These are phyloP conservation scores for Neurospora sp. DNA, from an alignment of 495 filamentous ascomycete genomes.

Conservation along the genomic window DNA sequence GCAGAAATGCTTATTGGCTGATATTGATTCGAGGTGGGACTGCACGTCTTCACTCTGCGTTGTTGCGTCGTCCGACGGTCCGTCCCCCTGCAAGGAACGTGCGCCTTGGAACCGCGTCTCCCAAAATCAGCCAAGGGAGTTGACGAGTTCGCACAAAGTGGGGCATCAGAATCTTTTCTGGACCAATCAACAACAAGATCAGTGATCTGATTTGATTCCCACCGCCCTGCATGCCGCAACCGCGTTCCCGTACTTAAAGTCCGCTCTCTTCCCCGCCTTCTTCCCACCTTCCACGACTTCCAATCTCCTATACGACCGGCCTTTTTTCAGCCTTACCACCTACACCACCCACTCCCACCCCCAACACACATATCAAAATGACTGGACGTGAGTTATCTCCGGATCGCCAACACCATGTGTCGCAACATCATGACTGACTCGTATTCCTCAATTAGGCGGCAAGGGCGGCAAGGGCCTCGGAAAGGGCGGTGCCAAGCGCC, in stretches of 20 bases:
- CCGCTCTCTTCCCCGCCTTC: constrained; percentile 37
- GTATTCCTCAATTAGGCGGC: constrained; percentile 46
- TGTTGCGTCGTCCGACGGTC: background rate
- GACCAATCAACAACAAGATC: constrained; percentile 7
- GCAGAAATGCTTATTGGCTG: background rate
- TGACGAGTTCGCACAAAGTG: constrained; percentile 4
- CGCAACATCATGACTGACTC: constrained; percentile 16
- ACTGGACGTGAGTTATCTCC: constrained; percentile 80
- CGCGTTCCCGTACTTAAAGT: constrained; percentile 33
- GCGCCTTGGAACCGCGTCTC: constrained; percentile 5
- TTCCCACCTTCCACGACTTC: constrained; percentile 17
- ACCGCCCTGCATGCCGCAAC: constrained; percentile 18
- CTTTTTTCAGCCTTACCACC: constrained; percentile 10
- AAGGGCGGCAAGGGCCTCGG: constrained; percentile 97
- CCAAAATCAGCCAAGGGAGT: constrained; percentile 14
- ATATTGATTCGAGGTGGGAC: constrained; percentile 7
- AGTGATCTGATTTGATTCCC: constrained; percentile 36
- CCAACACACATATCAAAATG: constrained; percentile 46
- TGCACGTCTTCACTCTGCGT: background rate
- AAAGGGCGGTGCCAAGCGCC: constrained; percentile 79
- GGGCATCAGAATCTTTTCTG: background rate
- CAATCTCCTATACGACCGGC: constrained; percentile 3
- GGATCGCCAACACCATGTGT: constrained; percentile 9
- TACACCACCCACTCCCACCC: constrained; percentile 10
- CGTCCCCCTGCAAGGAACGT: constrained; percentile 1